These are phyloP conservation scores for Protomyces gravidus DNA, from an alignment of 1,139 yeast species.

Conservation along the genomic window DNA sequence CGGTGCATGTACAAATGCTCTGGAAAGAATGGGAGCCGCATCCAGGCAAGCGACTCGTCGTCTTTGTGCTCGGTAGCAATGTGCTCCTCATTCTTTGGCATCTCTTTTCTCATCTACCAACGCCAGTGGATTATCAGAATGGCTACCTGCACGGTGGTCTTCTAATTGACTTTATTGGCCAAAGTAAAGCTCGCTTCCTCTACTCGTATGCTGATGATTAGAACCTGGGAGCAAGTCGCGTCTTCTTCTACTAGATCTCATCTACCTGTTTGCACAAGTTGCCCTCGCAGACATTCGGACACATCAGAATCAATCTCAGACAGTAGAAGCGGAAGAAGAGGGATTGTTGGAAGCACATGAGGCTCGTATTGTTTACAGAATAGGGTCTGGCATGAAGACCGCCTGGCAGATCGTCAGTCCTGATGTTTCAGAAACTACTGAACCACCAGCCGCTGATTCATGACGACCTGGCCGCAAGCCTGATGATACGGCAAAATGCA, in stretches of 20 bases:
- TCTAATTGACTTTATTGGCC: slow-evolving; percentile 2
- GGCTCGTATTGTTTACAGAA: not conserved
- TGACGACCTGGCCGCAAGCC: not conserved
- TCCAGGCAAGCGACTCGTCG: not conserved
- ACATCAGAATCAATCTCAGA: not conserved
- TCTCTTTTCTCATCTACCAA: not conserved
- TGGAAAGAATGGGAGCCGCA: not conserved
- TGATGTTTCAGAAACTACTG: too few relatives aligned
- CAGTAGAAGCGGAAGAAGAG: not conserved
- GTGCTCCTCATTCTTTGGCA: not conserved
- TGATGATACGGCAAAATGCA: not conserved
- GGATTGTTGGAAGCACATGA: not conserved
- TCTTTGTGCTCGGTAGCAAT: not conserved
- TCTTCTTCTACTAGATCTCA: not conserved
- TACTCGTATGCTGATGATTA: not conserved
- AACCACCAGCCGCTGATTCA: not conserved
- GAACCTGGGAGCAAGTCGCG: not conserved
- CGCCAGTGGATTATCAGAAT: not conserved
- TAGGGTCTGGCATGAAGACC: not conserved
- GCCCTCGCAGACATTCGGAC: not conserved
- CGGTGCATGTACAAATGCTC: not conserved
- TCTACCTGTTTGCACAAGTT: not conserved
- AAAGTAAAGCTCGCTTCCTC: not conserved
- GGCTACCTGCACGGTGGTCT: slow-evolving; percentile 3
- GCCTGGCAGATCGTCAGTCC: not conserved